Evolutionary conservation across 1,139 yeast genomes (phyloP), one percentile per base, ranked within the genome.

Genomic region (Zygoascus meyerae): DNA sequence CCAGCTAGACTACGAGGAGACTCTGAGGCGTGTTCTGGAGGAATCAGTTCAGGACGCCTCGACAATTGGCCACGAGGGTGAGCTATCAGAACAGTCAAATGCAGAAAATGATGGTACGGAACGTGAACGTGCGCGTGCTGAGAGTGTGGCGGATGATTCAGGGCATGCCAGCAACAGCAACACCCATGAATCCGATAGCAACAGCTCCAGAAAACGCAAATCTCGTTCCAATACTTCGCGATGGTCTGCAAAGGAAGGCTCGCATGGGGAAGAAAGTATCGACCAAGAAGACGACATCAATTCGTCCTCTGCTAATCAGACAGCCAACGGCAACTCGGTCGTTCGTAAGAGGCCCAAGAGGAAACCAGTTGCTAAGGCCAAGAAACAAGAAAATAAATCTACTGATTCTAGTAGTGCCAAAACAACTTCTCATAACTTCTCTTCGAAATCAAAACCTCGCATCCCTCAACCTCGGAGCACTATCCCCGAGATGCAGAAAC

Each of bases 401-500:
- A 79, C 74, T 52, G 85, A 46, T 33, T 15, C 34, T 18, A 15
- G 40, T 3, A 16, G 5, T 9, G 12, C 39, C 12, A 17, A 26
- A 11, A 17, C 39, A 29, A 26, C 39, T 5, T 81, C 60, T 82
- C 14, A 11, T 12, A 42, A 35, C n/a, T 30, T 32, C 47, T 89
- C 32, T 7, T 14, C 42, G 14, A 38, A 42, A 5, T 83, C 89
- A 40, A 84, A 80, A 56, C 96, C 97, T 11, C 75, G 95, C 46
- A 72, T 79, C 47, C 97, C 95, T 6, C 83, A 83, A 50, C 79
- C 82, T 10, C 77, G 86, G 47, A 77, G 86, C 2, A 75, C 89
- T 2, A 67, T 89, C 50, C 76, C 77, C 55, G 98, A 90, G 62
- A 80, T 90, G 81, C 78, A 90, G 47, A 82, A 87, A 60, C 74